Evolutionary conservation across 2,329 filamentous ascomycete species (phyloP).

Genomic region (Coniochaeta hoffmannii): DNA sequence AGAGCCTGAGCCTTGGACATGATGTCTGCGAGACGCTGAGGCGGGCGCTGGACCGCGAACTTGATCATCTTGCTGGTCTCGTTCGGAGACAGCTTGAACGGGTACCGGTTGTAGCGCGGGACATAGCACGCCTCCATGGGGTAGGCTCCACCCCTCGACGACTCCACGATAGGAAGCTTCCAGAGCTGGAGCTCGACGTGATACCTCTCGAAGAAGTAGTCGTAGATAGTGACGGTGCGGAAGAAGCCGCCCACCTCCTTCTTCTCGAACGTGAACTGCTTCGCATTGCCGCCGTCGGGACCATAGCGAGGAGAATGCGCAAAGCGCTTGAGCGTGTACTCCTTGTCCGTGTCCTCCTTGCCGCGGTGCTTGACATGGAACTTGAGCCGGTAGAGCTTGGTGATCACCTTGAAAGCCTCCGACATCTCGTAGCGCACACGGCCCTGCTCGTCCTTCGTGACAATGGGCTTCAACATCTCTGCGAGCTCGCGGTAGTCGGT

Average conservation of each 20-base stretch:
- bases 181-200: conserved; percentile 37
- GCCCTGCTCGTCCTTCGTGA: conserved; percentile 8
- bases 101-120: conserved; percentile 50
- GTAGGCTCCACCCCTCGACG: conserved; percentile 45
- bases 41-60: conserved; percentile 76
- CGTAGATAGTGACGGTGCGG: conserved; percentile 36
- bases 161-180: conserved; percentile 50
- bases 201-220: conserved; percentile 53
- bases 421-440: conserved; percentile 26
- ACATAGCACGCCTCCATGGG: conserved; percentile 55
- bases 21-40: conserved; percentile 61
- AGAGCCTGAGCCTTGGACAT: conserved; percentile 58
- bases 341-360: conserved; percentile 33
- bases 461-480: conserved; percentile 27
- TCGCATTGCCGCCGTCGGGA: conserved; percentile 37
- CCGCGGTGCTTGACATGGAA: conserved; percentile 50
- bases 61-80: conserved; percentile 86
- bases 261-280: conserved; percentile 49
- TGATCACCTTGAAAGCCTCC: conserved; percentile 46
- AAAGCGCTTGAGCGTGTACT: conserved; percentile 46
- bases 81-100: conserved; percentile 50
- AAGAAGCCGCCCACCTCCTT: conserved; percentile 28
- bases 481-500: conserved; percentile 18
- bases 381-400: conserved; percentile 45
- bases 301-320: conserved; percentile 37